Conservation (phyloP, 352 stramenopile genomes). For the Phytophthora hibernalis region DNA sequence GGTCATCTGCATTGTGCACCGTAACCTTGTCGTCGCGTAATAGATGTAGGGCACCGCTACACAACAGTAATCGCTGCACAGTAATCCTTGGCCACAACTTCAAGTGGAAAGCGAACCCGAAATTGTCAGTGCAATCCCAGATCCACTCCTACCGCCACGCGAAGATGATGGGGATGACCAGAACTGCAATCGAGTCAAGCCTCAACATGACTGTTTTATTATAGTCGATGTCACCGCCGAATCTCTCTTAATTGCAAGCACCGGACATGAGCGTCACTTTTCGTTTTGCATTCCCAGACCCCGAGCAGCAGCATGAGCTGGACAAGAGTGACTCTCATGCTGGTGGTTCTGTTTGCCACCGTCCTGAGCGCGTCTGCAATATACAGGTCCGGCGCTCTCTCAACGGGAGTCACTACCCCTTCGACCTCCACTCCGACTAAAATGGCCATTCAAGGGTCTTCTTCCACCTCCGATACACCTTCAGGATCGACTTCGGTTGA, state of each 20-base stretch:
- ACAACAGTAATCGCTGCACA: too few species aligned
- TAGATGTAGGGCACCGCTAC: too few species aligned
- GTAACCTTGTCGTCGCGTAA: too few species aligned
- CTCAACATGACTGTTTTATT: too few species aligned
- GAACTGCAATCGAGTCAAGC: too few species aligned
- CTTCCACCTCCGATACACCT: background rate
- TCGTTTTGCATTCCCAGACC: constrained; percentile 28
- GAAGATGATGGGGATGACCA: too few species aligned
- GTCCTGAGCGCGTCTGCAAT: constrained; percentile 18
- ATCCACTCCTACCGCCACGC: too few species aligned
- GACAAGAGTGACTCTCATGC: constrained; percentile 22
- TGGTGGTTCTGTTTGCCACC: constrained; percentile 28
- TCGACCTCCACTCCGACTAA: constrained; percentile 8
- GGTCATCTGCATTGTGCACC: too few species aligned
- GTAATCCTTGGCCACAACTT: too few species aligned
- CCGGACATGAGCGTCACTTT: constrained; percentile 26
- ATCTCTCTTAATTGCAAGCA: constrained; percentile 26
- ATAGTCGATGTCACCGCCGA: too few species aligned
- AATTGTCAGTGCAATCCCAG: too few species aligned
- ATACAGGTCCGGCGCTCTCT: constrained; percentile 19
- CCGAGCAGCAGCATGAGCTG: constrained; percentile 12
- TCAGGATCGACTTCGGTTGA: constrained; percentile 1
- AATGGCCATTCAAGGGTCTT: background rate
- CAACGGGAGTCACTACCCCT: background rate
- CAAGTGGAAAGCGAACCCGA: too few species aligned